A percentile compares a stretch with the other conserved stretches of the same genome.
Conservation (phyloP, 78 protist genomes). For the Dictyostelium purpureum region DNA sequence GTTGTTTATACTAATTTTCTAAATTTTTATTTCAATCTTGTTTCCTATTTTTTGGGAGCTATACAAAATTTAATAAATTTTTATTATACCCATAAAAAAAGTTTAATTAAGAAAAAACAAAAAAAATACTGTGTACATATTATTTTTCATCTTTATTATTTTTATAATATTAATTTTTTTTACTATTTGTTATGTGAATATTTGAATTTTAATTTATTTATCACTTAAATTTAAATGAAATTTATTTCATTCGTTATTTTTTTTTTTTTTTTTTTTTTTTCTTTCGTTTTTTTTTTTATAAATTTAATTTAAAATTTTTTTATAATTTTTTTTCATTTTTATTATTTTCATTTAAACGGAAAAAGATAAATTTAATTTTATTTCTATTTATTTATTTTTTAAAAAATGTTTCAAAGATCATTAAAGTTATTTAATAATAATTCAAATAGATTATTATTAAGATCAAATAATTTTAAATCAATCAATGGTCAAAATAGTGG, state of each 20-base stretch:
- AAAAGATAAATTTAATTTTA: no score
- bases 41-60: constrained; percentile 19
- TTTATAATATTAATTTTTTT: background rate
- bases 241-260: background rate
- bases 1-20: background rate
- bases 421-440: background rate
- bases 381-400: background rate
- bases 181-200: no score
- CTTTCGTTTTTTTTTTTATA: background rate
- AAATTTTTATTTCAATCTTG: background rate
- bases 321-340: background rate
- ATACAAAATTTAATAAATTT: background rate
- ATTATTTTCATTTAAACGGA: no score
- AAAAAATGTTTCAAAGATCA: background rate
- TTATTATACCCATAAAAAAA: no score
- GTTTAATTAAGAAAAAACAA: no score
- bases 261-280: background rate
- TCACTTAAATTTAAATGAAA: background rate
- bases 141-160: background rate
- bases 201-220: no score
- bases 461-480: background rate
- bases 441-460: background rate
- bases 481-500: background rate
- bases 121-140: background rate
- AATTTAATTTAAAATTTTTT: background rate